phyloP scores from a whole-genome alignment of 805 yeast species.

The Candida nonsorbophila region DNA sequence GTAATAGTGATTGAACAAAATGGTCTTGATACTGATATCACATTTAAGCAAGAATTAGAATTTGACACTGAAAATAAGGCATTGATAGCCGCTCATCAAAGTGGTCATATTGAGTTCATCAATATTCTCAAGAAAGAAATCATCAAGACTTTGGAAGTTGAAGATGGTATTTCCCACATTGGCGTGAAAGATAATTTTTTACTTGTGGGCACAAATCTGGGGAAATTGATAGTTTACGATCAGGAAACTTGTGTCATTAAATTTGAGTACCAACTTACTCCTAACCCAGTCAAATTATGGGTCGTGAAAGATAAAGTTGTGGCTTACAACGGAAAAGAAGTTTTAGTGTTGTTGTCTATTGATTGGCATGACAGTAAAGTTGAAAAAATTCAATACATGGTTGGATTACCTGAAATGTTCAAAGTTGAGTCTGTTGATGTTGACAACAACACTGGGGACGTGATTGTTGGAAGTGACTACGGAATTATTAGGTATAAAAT shows the following conservation, averaged over 20 bases:
- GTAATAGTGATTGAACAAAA: conserved; percentile 5
- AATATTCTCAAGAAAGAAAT: conserved; percentile 11
- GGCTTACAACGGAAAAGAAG: conserved; percentile 22
- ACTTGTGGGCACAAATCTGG: conserved; percentile 16
- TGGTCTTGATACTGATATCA: neutral
- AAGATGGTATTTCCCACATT: conserved; percentile 11
- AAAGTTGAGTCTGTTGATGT: conserved; percentile 9
- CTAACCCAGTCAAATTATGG: conserved; percentile 2
- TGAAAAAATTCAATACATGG: conserved; percentile 9
- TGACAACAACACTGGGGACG: conserved; percentile 3
- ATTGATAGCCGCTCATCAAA: conserved; percentile 37
- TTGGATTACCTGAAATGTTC: conserved; percentile 20
- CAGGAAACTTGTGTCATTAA: conserved; percentile 1
- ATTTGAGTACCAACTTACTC: conserved; percentile 4
- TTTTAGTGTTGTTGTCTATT: conserved; percentile 10
- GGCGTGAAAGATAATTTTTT: conserved; percentile 6
- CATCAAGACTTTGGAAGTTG: conserved; percentile 1
- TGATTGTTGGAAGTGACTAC: conserved; percentile 9
- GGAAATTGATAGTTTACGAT: conserved; percentile 12
- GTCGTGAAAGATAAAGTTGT: conserved; percentile 2
- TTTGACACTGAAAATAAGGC: conserved; percentile 45
- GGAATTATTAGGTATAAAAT: conserved; percentile 4
- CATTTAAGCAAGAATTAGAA: conserved; percentile 18
- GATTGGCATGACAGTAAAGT: conserved; percentile 4
- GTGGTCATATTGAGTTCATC: conserved; percentile 27